A percentile compares a stretch with the other conserved stretches of the same genome.
Conservation (phyloP, 306 rosid genomes). For the Begonia fuchsioides region DNA sequence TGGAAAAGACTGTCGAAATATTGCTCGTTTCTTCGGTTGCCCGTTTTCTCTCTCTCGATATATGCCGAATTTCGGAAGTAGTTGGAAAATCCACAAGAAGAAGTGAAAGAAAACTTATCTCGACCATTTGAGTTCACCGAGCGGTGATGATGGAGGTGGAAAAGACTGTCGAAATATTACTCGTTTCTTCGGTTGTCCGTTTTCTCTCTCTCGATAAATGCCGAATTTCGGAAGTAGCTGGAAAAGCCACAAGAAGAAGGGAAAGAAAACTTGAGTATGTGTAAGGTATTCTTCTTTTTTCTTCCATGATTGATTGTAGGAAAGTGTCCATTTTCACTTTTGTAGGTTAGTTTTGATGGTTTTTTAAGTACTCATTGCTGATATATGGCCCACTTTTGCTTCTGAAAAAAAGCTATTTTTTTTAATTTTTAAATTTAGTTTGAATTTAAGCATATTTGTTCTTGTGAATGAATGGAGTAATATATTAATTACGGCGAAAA, state of each 20-base stretch:
- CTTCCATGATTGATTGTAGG: too few relatives aligned
- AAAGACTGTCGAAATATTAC: slow-evolving; percentile 67
- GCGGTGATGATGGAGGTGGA: slow-evolving; percentile 29
- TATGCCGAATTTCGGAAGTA: slow-evolving; percentile 33
- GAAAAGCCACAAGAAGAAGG: slow-evolving; percentile 45
- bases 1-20: slow-evolving; percentile 64
- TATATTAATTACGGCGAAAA: too few relatives aligned
- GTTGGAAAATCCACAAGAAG: slow-evolving; percentile 41
- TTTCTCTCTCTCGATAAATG: slow-evolving; percentile 34
- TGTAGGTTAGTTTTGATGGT: too few relatives aligned
- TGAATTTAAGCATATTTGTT: too few relatives aligned
- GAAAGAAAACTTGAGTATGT: slow-evolving; percentile 1
- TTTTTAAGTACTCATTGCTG: too few relatives aligned
- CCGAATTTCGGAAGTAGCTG: slow-evolving; percentile 28
- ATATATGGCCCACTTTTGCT: too few relatives aligned
- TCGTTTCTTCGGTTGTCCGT: slow-evolving; percentile 58
- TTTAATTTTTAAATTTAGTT: too few relatives aligned
- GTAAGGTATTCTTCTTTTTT: too few relatives aligned
- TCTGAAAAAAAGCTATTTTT: too few relatives aligned
- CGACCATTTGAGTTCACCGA: slow-evolving; percentile 36
- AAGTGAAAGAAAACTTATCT: slow-evolving; percentile 44
- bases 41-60: slow-evolving; percentile 34
- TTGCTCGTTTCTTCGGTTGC: slow-evolving; percentile 58
- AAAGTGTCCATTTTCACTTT: too few relatives aligned
- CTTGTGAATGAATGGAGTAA: too few relatives aligned